Percentiles rank a stretch among this genome's conserved stretches.
phyloP scores from a whole-genome alignment of 257 asterid species.

The Nemophila menziesii region DNA sequence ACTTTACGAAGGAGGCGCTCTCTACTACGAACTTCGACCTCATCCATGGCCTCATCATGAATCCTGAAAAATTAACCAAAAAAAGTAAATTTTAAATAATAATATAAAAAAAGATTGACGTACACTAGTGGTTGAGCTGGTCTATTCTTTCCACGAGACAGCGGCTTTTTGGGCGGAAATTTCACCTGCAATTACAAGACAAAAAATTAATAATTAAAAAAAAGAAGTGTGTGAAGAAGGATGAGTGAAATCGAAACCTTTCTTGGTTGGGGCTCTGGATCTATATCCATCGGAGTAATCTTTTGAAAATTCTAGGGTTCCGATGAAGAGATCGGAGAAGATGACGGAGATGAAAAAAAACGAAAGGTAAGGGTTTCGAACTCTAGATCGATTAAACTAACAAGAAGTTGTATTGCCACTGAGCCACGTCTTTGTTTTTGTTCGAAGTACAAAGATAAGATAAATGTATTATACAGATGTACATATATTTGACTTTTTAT shows the following conservation, averaged over 20 bases:
- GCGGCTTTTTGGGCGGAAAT: neutral
- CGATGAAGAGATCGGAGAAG: neutral
- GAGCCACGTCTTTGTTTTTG: neutral
- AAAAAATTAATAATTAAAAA: neutral
- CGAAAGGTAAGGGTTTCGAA: constrained; percentile 13
- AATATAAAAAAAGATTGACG: neutral
- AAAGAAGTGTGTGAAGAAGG: neutral
- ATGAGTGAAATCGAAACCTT: constrained; percentile 27
- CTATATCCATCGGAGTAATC: constrained; percentile 40
- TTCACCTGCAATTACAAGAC: neutral
- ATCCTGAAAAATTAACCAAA: constrained; percentile 1
- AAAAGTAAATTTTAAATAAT: neutral
- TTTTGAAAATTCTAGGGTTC: constrained; percentile 6
- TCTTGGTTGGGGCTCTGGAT: constrained; percentile 29
- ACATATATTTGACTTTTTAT: too few species aligned
- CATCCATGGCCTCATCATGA: constrained; percentile 21
- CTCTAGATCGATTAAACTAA: neutral
- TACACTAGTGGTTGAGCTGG: constrained; percentile 16
- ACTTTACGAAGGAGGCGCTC: constrained; percentile 25
- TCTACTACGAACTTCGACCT: constrained; percentile 14
- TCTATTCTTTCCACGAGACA: neutral
- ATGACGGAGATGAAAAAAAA: constrained; percentile 1
- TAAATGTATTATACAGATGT: too few species aligned
- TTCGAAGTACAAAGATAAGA: too few species aligned
- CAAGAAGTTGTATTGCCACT: neutral